Conservation (phyloP, 257 asterid genomes). For the Penstemon davidsonii region DNA sequence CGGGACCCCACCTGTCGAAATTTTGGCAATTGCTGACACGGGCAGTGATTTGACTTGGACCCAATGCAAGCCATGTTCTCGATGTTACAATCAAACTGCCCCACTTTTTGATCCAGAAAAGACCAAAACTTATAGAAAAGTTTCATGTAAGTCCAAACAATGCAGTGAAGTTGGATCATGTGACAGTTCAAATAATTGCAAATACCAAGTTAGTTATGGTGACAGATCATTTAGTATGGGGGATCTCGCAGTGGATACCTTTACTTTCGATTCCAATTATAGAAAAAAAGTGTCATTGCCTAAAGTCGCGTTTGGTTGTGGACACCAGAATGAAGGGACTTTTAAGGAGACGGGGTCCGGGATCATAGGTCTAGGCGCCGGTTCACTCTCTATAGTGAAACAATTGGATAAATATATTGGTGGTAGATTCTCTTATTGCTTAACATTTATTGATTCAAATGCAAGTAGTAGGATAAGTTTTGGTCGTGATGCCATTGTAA, state of each 20-base stretch:
- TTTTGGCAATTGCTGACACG: too few relatives aligned
- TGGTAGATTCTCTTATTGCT: slow-evolving; percentile 54
- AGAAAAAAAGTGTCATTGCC: slow-evolving; percentile 31
- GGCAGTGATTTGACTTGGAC: too few relatives aligned
- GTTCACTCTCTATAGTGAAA: slow-evolving; percentile 40
- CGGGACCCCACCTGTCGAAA: too few relatives aligned
- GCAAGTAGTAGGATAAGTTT: slow-evolving; percentile 46
- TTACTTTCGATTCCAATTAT: slow-evolving; percentile 32
- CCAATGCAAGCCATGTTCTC: too few relatives aligned
- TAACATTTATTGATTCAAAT: slow-evolving; percentile 22
- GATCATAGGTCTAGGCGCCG: slow-evolving; percentile 56
- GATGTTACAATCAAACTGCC: too few relatives aligned
- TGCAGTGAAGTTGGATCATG: neutral
- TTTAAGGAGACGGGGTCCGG: slow-evolving; percentile 37
- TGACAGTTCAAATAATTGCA: slow-evolving; percentile 21
- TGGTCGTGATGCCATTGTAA: slow-evolving; percentile 36
- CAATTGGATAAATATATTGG: slow-evolving; percentile 34
- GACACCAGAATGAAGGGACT: slow-evolving; percentile 37
- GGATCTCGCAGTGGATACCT: slow-evolving; percentile 43
- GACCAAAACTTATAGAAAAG: too few relatives aligned
- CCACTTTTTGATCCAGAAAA: too few relatives aligned
- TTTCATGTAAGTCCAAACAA: too few relatives aligned
- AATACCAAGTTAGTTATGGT: slow-evolving; percentile 35
- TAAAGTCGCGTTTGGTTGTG: slow-evolving; percentile 51
- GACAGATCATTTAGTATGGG: slow-evolving; percentile 40